Base-by-base conservation (phyloP, 176 grass and related monocot species). In the Themeda triandra region DNA sequence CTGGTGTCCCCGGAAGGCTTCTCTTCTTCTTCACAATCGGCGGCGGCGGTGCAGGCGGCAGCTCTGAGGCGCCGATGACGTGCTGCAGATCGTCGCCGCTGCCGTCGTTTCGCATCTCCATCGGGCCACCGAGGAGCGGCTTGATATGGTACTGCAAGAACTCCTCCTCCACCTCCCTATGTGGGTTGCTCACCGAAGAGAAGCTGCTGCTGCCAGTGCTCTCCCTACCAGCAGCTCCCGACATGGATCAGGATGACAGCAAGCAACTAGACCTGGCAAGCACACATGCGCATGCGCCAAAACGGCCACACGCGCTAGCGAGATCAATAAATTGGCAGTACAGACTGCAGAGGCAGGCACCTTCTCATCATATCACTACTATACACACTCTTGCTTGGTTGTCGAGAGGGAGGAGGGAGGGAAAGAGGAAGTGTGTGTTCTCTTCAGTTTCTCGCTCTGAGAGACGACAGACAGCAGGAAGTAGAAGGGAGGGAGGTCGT, bases 1-100 rank as follows among this genome's bases (percentile, higher is more conserved):
- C 96, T 95, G 96, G 96, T 66, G 91, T 98, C 54, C 96, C 96
- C 0, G 96, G 93, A 19, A 95, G 96, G 77, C 83, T 88, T 51
- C 96, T 71, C 82, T 95, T 98, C 89, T 93, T 98, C 80, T 89
- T 95, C 31, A 17, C 48, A 3, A 67, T 36, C 66, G 31, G 83
- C 7, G 83, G 63, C 12, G 69, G 76, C 2, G 15, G 48, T 51
- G 48, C 48, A 51, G 44, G 83, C 8, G 83, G 63, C 12, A 46
- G 66, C 5, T 82, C 73, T 1, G 80, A 81, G 18, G 71, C 72
- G 27, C 59, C 59, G 59, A 0, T 15, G 56, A 84, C 21, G 14
- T 25, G 69, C 31, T 63, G 85, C 39, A 87, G 80, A 36, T 91
- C 80, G 24, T 60, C 54, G 58, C 58, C 80, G 15, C 46, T 13